Percentiles rank a stretch among this genome's conserved stretches.
phyloP scores from a whole-genome alignment of 1,139 yeast species.

The Pichia inconspicua region DNA sequence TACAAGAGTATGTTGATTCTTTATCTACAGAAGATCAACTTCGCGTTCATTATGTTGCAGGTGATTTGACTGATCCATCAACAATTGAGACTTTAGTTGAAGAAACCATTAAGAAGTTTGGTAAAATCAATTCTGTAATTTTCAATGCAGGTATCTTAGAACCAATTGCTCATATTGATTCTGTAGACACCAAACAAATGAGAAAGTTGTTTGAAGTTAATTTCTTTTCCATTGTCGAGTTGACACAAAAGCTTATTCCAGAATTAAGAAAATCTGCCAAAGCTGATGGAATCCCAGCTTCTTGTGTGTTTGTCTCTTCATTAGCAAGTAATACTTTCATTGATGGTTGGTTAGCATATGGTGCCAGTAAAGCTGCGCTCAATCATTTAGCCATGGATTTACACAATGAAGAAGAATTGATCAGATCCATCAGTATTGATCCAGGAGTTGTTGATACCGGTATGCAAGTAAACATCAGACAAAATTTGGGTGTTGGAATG shows the following conservation, averaged over 20 bases:
- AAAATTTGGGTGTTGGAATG: constrained; percentile 51
- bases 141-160: constrained; percentile 85
- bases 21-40: constrained; percentile 33
- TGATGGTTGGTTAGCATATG: constrained; percentile 83
- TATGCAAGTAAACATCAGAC: constrained; percentile 77
- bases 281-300: constrained; percentile 37
- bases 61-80: constrained; percentile 52
- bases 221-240: constrained; percentile 63
- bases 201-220: constrained; percentile 62
- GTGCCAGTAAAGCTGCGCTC: constrained; percentile 81
- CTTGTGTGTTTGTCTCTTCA: constrained; percentile 67
- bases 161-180: constrained; percentile 57
- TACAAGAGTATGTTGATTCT: constrained; percentile 35
- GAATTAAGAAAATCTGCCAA: constrained; percentile 36
- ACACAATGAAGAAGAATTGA: constrained; percentile 54
- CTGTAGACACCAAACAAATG: constrained; percentile 51
- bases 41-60: constrained; percentile 50
- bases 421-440: constrained; percentile 65
- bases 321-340: constrained; percentile 65
- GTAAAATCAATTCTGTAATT: constrained; percentile 58
- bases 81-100: constrained; percentile 37
- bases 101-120: constrained; percentile 44
- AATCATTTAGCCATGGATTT: constrained; percentile 64
- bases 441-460: constrained; percentile 89
- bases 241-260: constrained; percentile 54